phyloP scores from a whole-genome alignment of 2,329 filamentous ascomycete species.

The Camptophora hylomeconis region DNA sequence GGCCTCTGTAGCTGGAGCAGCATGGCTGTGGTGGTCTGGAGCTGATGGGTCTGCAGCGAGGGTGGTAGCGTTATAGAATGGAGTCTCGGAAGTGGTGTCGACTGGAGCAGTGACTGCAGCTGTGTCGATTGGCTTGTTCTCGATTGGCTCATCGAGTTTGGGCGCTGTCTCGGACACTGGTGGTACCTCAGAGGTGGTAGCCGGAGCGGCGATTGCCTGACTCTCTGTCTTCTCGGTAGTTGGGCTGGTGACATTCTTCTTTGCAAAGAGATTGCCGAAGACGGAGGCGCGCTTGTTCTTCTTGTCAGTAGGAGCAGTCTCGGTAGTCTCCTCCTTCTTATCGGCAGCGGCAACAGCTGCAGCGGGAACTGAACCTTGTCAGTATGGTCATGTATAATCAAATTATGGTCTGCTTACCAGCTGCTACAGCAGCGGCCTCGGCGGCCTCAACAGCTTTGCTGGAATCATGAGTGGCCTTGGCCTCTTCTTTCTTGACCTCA shows the following conservation, averaged over 20 bases:
- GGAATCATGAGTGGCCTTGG: conserved; percentile 20
- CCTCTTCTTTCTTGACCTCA: conserved; percentile 30
- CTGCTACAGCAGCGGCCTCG: conserved; percentile 22
- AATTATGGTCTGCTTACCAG: conserved; percentile 20
- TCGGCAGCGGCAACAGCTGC: conserved; percentile 35
- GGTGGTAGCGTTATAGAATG: conserved; percentile 22
- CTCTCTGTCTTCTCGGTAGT: conserved; percentile 34
- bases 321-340: conserved; percentile 30
- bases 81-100: conserved; percentile 18
- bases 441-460: conserved; percentile 28
- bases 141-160: conserved; percentile 33
- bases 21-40: conserved; percentile 14
- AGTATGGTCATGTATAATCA: too few relatives aligned
- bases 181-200: conserved; percentile 36
- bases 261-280: conserved; percentile 67
- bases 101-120: conserved; percentile 33
- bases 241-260: conserved; percentile 47
- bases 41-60: conserved; percentile 21
- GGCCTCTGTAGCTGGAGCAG: conserved; percentile 17
- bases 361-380: conserved; percentile 24
- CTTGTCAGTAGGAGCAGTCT: conserved; percentile 42
- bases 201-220: conserved; percentile 34
- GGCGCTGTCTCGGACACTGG: conserved; percentile 35
- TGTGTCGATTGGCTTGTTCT: conserved; percentile 27
- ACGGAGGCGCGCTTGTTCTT: conserved; percentile 81